Evolutionary conservation across 805 yeast species (phyloP).

Genomic region (Torulaspora franciscae): DNA sequence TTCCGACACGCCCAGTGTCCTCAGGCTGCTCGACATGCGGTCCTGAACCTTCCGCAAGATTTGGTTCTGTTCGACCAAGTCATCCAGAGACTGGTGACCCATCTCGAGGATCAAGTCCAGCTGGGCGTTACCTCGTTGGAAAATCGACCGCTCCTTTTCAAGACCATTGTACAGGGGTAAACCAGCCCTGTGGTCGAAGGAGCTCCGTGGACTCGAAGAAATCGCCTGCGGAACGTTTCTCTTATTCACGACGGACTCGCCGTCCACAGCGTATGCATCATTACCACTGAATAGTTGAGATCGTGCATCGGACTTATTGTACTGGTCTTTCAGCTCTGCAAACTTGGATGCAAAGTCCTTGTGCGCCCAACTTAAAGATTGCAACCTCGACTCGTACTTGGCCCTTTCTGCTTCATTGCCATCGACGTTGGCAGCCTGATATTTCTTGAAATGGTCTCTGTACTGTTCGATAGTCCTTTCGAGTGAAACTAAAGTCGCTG

Average conservation of each 20-base stretch:
- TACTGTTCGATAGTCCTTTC: constrained; percentile 66
- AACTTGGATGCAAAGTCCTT: constrained; percentile 33
- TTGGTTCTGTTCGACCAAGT: constrained; percentile 79
- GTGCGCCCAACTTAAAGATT: constrained; percentile 45
- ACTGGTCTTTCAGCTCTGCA: constrained; percentile 33
- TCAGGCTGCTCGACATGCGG: constrained; percentile 60
- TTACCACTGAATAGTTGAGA: constrained; percentile 23
- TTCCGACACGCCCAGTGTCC: constrained; percentile 80
- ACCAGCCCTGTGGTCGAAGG: constrained; percentile 32
- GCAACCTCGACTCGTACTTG: constrained; percentile 58
- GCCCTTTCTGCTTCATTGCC: constrained; percentile 24
- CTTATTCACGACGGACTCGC: constrained; percentile 28
- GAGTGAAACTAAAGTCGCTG: constrained; percentile 65
- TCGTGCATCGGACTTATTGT: constrained; percentile 24
- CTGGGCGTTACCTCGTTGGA: constrained; percentile 69
- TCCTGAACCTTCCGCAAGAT: constrained; percentile 56
- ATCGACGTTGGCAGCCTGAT: constrained; percentile 45
- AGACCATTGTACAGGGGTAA: constrained; percentile 54
- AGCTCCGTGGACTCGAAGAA: constrained; percentile 37
- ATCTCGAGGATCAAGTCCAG: constrained; percentile 85
- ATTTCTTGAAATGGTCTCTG: constrained; percentile 46
- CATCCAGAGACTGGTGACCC: constrained; percentile 82
- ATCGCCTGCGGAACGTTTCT: constrained; percentile 26
- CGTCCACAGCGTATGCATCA: constrained; percentile 25
- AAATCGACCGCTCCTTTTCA: constrained; percentile 58